Percentiles rank a stretch among this genome's conserved stretches.
phyloP scores from a whole-genome alignment of 1,139 yeast species.

The Zygoascus hellenicus region DNA sequence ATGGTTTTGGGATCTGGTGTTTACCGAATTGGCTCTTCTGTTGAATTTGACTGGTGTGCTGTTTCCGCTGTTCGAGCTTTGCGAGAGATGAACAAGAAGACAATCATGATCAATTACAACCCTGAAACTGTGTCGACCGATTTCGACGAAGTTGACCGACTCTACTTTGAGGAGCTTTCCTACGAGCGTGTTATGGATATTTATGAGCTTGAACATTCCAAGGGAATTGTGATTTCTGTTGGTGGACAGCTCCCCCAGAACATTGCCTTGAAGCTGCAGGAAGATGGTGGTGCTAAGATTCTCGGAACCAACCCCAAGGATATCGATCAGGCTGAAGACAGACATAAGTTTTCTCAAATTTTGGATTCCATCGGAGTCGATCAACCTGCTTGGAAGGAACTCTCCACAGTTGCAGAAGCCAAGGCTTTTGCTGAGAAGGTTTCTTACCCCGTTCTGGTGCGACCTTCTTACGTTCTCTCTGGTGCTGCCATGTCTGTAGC shows the following conservation, averaged over 20 bases:
- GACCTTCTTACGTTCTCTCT: slow-evolving; percentile 94
- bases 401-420: slow-evolving; percentile 81
- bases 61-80: slow-evolving; percentile 94
- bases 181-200: slow-evolving; percentile 97
- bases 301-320: slow-evolving; percentile 93
- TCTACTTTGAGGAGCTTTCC: slow-evolving; percentile 91
- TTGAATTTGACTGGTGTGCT: slow-evolving; percentile 99
- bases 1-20: slow-evolving; percentile 98
- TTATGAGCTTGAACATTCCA: slow-evolving; percentile 83
- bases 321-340: slow-evolving; percentile 95
- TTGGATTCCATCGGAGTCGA: slow-evolving; percentile 87
- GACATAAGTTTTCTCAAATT: slow-evolving; percentile 94
- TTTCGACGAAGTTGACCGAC: slow-evolving; percentile 95
- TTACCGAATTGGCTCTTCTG: slow-evolving; percentile 96
- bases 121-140: slow-evolving; percentile 99
- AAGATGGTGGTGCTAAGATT: slow-evolving; percentile 67
- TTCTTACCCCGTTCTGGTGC: slow-evolving; percentile 91
- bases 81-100: slow-evolving; percentile 79
- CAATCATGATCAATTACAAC: slow-evolving; percentile 95
- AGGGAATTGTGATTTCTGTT: slow-evolving; percentile 91
- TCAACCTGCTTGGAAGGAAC: slow-evolving; percentile 97
- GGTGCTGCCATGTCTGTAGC: slow-evolving; percentile 99
- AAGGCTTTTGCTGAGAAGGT: slow-evolving; percentile 78
- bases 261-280: slow-evolving; percentile 80
- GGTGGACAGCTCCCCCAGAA: slow-evolving; percentile 99